Percentiles rank a stretch among this genome's conserved stretches.
Conservation (phyloP, 345 rosid species). For the Eucalyptus regnans region DNA sequence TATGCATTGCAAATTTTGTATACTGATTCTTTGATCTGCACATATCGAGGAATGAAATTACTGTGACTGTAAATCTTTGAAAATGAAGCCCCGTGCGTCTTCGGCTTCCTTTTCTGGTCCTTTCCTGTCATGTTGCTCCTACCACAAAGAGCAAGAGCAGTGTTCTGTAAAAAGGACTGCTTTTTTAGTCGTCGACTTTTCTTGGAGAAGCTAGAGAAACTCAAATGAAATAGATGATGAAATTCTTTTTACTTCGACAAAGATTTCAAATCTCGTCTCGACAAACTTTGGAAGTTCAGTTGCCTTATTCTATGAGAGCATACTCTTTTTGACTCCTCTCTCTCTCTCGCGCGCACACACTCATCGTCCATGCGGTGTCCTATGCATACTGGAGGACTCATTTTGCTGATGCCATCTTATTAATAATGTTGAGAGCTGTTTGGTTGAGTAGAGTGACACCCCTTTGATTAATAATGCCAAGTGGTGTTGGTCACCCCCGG, state of each 20-base stretch:
- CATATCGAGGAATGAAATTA: neutral
- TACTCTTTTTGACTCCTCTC: too few relatives aligned
- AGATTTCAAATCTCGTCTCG: neutral
- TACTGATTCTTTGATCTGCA: neutral
- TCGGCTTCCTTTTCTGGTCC: neutral
- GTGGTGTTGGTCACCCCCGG: neutral
- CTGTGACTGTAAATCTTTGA: too few relatives aligned
- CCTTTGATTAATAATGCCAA: neutral
- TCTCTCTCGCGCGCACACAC: fast-evolving
- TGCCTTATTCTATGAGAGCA: too few relatives aligned
- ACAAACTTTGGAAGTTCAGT: too few relatives aligned
- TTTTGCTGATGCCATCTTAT: neutral
- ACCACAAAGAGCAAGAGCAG: neutral
- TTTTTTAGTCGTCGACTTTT: neutral
- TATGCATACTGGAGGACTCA: neutral
- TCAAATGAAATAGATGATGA: neutral
- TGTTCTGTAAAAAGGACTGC: neutral
- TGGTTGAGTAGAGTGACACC: neutral
- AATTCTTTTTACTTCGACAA: neutral
- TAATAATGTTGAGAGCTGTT: too few relatives aligned
- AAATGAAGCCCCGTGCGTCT: too few relatives aligned
- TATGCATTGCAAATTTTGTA: neutral
- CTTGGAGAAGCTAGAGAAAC: neutral
- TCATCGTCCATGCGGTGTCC: too few relatives aligned
- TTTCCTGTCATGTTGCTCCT: neutral